Conservation (phyloP, 805 yeast species). For the Candida takata region DNA sequence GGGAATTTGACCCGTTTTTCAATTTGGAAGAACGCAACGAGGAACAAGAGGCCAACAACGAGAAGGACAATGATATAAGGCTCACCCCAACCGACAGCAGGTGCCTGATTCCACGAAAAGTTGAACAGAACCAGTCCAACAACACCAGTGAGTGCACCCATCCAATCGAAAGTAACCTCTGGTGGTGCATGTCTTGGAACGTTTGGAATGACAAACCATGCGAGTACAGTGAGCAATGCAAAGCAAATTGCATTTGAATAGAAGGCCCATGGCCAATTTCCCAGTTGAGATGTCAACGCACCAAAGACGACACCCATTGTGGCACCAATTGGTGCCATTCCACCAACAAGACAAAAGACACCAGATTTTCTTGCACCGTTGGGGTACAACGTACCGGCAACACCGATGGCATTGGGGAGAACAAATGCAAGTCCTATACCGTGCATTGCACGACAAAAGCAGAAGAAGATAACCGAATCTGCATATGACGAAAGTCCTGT, state of each 20-base stretch:
- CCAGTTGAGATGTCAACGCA: constrained; percentile 37
- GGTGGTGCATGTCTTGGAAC: constrained; percentile 14
- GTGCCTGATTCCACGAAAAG: constrained; percentile 72
- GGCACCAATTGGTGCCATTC: constrained; percentile 58
- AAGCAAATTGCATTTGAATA: constrained; percentile 35
- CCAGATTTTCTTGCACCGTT: constrained; percentile 42
- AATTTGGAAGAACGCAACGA: constrained; percentile 39
- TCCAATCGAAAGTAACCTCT: constrained; percentile 36
- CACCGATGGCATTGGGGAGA: constrained; percentile 54
- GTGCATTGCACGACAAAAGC: constrained; percentile 48
- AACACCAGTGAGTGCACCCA: constrained; percentile 53
- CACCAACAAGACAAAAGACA: constrained; percentile 49
- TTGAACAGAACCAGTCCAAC: constrained; percentile 55
- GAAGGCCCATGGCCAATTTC: constrained; percentile 46
- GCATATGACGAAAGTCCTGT: constrained; percentile 52
- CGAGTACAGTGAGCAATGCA: constrained; percentile 25
- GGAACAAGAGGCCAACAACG: constrained; percentile 38
- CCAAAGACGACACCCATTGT: constrained; percentile 45
- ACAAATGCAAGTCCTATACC: constrained; percentile 57
- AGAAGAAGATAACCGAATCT: constrained; percentile 42
- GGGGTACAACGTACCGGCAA: constrained; percentile 40
- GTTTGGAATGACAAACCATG: constrained; percentile 30
- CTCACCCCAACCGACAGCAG: constrained; percentile 58
- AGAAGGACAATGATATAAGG: constrained; percentile 54
- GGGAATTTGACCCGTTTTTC: constrained; percentile 46